Evolutionary conservation across 768 basidiomycete species (phyloP).

Genomic region (Calocybe indica): DNA sequence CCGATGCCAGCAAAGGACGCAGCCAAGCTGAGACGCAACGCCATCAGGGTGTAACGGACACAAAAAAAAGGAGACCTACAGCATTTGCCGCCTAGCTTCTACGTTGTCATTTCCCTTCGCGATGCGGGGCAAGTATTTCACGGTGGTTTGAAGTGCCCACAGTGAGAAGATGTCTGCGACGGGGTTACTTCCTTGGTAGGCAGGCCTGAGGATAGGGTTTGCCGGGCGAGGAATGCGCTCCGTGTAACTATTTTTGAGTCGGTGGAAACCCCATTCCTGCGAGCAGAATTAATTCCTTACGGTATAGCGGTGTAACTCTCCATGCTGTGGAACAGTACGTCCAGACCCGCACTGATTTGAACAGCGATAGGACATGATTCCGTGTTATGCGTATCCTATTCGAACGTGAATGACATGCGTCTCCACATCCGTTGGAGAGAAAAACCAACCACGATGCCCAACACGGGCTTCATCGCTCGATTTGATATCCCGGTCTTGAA

Average conservation of each 20-base stretch:
- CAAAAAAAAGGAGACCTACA: slow-evolving; percentile 36
- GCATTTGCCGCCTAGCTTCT: slow-evolving; percentile 88
- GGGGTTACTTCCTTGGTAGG: slow-evolving; percentile 91
- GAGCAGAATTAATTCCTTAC: slow-evolving; percentile 34
- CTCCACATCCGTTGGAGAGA: not conserved
- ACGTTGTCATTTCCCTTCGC: slow-evolving; percentile 72
- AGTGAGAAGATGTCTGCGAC: slow-evolving; percentile 94
- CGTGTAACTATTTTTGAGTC: slow-evolving; percentile 54
- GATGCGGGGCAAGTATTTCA: slow-evolving; percentile 84
- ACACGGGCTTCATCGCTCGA: slow-evolving; percentile 82
- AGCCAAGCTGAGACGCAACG: slow-evolving; percentile 52
- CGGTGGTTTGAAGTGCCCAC: slow-evolving; percentile 88
- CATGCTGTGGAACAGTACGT: slow-evolving; percentile 93
- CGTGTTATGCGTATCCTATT: slow-evolving; percentile 80
- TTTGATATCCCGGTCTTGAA: slow-evolving; percentile 98
- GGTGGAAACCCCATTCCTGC: not conserved
- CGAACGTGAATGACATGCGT: not conserved
- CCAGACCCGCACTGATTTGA: slow-evolving; percentile 91
- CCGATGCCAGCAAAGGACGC: slow-evolving; percentile 95
- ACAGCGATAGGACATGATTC: slow-evolving; percentile 88
- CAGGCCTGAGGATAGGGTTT: slow-evolving; percentile 87
- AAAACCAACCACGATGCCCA: slow-evolving; percentile 64
- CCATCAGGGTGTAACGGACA: not conserved
- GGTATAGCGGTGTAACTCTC: slow-evolving; percentile 95
- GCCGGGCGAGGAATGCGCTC: slow-evolving; percentile 85